These are phyloP conservation scores for Cladochytrium tenue DNA, from an alignment of 371 early-diverging fungal species.

Conservation along the genomic window DNA sequence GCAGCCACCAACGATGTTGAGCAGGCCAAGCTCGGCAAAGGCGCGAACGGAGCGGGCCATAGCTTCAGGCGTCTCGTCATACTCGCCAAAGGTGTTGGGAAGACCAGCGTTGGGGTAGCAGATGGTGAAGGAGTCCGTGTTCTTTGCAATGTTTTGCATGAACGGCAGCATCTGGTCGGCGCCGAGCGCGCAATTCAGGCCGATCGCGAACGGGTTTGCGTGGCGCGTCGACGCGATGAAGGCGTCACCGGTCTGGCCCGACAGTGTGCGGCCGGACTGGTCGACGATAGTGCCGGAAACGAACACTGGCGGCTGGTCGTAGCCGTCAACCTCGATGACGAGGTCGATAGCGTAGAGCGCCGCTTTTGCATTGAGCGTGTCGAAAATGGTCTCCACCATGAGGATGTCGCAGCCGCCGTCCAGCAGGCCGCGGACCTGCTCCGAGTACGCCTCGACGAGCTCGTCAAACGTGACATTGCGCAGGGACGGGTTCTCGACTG, in stretches of 20 bases:
- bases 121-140: constrained; percentile 77
- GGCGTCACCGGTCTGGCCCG: constrained; percentile 94
- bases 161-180: constrained; percentile 95
- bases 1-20: constrained; percentile 92
- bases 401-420: constrained; percentile 91
- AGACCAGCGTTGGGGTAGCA: constrained; percentile 91
- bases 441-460: constrained; percentile 81
- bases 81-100: constrained; percentile 54
- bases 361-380: constrained; percentile 93
- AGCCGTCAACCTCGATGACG: constrained; percentile 74
- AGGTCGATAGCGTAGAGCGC: constrained; percentile 87
- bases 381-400: constrained; percentile 93
- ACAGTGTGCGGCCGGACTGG: constrained; percentile 90
- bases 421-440: constrained; percentile 85
- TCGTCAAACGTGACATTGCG: constrained; percentile 93
- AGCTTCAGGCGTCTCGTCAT: constrained; percentile 78
- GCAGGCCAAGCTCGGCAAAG: constrained; percentile 85
- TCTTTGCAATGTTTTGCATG: constrained; percentile 81
- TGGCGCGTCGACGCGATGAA: constrained; percentile 83
- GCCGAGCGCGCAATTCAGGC: constrained; percentile 93
- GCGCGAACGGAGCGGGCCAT: constrained; percentile 82
- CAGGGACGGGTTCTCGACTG: constrained; percentile 90
- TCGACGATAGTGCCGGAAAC: constrained; percentile 97
- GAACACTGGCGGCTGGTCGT: constrained; percentile 77
- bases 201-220: constrained; percentile 83